Conservation (phyloP, 441 rosid genomes). For the Rhodomyrtus psidioides region DNA sequence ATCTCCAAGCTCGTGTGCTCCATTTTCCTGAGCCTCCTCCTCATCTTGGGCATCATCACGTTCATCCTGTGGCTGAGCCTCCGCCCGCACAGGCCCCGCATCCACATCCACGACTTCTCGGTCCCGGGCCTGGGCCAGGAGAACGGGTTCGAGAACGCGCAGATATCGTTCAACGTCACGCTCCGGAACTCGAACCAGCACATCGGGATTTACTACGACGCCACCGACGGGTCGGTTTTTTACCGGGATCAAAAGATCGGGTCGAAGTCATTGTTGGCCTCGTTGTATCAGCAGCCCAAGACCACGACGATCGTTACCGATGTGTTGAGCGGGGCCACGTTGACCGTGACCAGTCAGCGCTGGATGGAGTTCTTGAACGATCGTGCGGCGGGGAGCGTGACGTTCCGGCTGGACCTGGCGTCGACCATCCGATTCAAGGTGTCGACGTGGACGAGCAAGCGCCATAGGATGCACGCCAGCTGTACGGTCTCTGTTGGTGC, state of each 20-base stretch:
- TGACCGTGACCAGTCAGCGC: conserved; percentile 42
- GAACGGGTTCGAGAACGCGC: conserved; percentile 47
- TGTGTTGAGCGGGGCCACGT: conserved; percentile 52
- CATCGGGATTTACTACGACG: conserved; percentile 48
- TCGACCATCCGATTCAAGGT: conserved; percentile 55
- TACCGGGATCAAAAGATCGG: conserved; percentile 58
- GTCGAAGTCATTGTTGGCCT: conserved; percentile 25
- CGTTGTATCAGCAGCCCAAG: conserved; percentile 65
- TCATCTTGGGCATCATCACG: conserved; percentile 38
- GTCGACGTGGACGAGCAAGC: conserved; percentile 46
- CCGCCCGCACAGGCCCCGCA: conserved; percentile 81
- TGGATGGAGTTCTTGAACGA: conserved; percentile 64
- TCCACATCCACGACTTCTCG: conserved; percentile 39
- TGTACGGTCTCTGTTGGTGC: conserved; percentile 49
- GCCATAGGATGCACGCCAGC: conserved; percentile 58
- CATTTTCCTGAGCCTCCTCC: conserved; percentile 37
- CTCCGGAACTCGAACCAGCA: conserved; percentile 62
- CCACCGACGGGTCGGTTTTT: conserved; percentile 41
- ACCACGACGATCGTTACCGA: neutral
- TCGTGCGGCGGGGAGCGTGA: conserved; percentile 40
- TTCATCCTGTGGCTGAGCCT: conserved; percentile 82
- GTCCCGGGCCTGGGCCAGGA: conserved; percentile 49
- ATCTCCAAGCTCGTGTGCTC: conserved; percentile 54
- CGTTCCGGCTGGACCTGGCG: conserved; percentile 53
- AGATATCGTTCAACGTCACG: conserved; percentile 50